These are phyloP conservation scores for Wickerhamiella spandovensis DNA, from an alignment of 805 yeast species.

Conservation along the genomic window DNA sequence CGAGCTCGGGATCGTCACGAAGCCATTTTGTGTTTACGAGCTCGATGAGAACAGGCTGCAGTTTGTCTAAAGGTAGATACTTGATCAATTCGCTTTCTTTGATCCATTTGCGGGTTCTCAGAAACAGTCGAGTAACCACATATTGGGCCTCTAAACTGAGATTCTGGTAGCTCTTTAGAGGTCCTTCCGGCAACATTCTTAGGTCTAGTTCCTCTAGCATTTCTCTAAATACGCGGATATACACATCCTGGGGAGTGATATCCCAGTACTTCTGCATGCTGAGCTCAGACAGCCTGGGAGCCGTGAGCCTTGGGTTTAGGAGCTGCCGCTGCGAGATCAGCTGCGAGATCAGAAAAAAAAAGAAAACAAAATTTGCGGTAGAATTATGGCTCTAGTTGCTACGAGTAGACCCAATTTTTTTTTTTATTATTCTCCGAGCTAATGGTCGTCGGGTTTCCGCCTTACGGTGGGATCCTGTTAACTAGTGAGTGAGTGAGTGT, in stretches of 20 bases:
- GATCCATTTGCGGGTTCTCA: slow-evolving; percentile 15
- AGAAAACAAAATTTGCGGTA: too few species aligned
- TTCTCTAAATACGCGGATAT: slow-evolving; percentile 15
- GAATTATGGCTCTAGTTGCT: too few species aligned
- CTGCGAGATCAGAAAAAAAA: too few species aligned
- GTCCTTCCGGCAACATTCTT: slow-evolving; percentile 4
- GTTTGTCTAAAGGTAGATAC: slow-evolving; percentile 15
- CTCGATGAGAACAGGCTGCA: slow-evolving; percentile 6
- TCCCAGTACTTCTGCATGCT: slow-evolving; percentile 10
- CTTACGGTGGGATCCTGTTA: too few species aligned
- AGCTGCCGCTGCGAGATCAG: too few species aligned
- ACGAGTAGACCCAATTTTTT: too few species aligned
- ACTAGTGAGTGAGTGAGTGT: too few species aligned
- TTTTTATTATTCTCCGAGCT: too few species aligned
- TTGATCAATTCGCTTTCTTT: slow-evolving; percentile 14
- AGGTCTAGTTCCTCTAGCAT: slow-evolving; percentile 15
- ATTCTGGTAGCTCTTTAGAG: slow-evolving; percentile 1
- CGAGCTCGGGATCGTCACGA: slow-evolving; percentile 4
- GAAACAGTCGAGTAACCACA: slow-evolving; percentile 15
- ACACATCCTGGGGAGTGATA: slow-evolving; percentile 15
- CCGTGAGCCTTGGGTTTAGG: too few species aligned
- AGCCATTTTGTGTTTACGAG: slow-evolving; percentile 11
- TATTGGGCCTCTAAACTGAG: slow-evolving; percentile 10
- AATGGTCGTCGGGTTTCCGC: too few species aligned
- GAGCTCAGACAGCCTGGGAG: background rate